These are phyloP conservation scores for Thalassiosira livingstoniorum DNA, from an alignment of 352 stramenopile genomes.

Conservation along the genomic window DNA sequence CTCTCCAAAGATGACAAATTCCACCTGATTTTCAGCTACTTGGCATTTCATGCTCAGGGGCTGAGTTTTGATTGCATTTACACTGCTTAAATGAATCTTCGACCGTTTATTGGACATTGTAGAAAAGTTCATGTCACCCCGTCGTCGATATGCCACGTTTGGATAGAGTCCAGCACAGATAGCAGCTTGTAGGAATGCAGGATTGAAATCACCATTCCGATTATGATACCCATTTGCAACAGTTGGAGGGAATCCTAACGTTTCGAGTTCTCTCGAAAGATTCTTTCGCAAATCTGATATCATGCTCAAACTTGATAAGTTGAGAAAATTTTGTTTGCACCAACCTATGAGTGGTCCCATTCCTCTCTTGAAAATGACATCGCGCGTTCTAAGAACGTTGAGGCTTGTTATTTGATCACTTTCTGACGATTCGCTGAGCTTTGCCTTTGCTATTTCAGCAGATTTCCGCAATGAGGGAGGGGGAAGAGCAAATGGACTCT, in stretches of 20 bases:
- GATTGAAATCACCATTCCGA: slow-evolving; percentile 60
- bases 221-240: slow-evolving; percentile 67
- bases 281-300: slow-evolving; percentile 89
- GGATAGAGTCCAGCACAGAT: slow-evolving; percentile 80
- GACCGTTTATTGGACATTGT: slow-evolving; percentile 77
- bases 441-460: slow-evolving; percentile 66
- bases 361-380: slow-evolving; percentile 64
- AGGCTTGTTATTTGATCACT: slow-evolving; percentile 82
- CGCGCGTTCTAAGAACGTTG: slow-evolving; percentile 67
- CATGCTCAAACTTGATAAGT: slow-evolving; percentile 90
- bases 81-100: slow-evolving; percentile 76
- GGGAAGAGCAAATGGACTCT: slow-evolving; percentile 73
- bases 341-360: slow-evolving; percentile 67
- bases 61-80: slow-evolving; percentile 78
- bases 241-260: slow-evolving; percentile 65
- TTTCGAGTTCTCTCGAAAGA: slow-evolving; percentile 71
- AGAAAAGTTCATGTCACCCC: slow-evolving; percentile 75
- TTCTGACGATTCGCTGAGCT: slow-evolving; percentile 67
- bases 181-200: slow-evolving; percentile 65
- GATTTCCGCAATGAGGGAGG: slow-evolving; percentile 56
- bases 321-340: slow-evolving; percentile 87
- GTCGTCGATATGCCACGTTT: slow-evolving; percentile 69
- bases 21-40: slow-evolving; percentile 64
- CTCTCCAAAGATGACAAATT: slow-evolving; percentile 79
- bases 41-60: slow-evolving; percentile 73